Evolutionary conservation across 306 rosid genomes (phyloP), one percentile per base, ranked within the genome.

Genomic region (Cucurbita moschata): DNA sequence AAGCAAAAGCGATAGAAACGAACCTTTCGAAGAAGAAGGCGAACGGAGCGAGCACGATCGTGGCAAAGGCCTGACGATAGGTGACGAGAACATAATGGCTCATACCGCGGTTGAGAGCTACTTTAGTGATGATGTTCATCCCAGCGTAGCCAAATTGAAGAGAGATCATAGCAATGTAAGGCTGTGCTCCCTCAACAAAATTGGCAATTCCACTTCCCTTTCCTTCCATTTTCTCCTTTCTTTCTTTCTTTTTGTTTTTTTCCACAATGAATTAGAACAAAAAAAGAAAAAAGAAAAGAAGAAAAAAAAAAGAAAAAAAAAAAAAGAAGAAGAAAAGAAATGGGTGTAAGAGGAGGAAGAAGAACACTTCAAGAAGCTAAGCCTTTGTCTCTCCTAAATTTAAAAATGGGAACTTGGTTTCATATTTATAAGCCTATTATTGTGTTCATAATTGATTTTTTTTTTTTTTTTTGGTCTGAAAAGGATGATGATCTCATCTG

Each of bases 141-240:
- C 99, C 99, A 4, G 97, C 96, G 43, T 87, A 89, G 4, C 99
- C 99, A 35, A 94, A 94, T 77, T 94, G 99, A n/a, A 94, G 87
- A 62, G 85, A 91, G 63, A 86, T 84, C 95, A 94, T 94, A 8
- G 97, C 99, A 79, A 91, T 85, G 84, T 94, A 94, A 54, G 97
- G 97, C 80, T 91, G 88, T 23, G 87, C 82, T 72, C 82, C 91
- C 76, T 83, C 80, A 54, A 86, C 10, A 30, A 79, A 75, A 61
- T 30, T 61, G 46, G 71, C 71, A 26, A 75, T 60, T 46, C 77
- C 77, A 23, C 49, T 75, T 47, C 59, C 46, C 12, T 60, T 67
- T 67, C 56, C 56, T 23, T 67, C 73, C 73, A 67, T 67, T 67
- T 44, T 42, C 10, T 26, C 35, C 8, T 40, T 43, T 6, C 8